Base-by-base conservation (phyloP, 805 yeast species). In the Wickerhamomyces sydowiorum region DNA sequence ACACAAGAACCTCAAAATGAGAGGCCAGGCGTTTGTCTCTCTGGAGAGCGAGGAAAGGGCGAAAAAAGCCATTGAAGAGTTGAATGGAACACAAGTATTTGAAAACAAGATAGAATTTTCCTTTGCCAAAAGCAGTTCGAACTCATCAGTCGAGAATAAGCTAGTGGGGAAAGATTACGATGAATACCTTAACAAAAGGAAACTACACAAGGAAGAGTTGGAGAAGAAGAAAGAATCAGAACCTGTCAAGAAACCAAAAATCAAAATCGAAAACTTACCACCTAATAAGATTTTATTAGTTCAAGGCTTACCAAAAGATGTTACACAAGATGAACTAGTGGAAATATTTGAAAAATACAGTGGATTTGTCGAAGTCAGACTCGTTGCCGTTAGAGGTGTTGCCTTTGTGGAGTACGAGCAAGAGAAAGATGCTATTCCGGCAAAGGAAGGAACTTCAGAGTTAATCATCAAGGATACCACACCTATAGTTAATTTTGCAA, bases 21-120 rank as follows among this genome's bases (percentile, higher is more conserved):
- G 82, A 43, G 96, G 96, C 2, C 96, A 87, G 59, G 96, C 95
- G 1, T 87, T 86, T 58, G 70, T 87, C 6, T 76, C 86, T 0
- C 76, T 80, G 40, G 68, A 63, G 4, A 54, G 59, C 17, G 51
- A 53, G 1, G 65, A 65, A 3, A 60, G 64, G 5, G 80, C 89
- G 1, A 43, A 56, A 4, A 52, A 54, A 13, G 61, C 61, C 1
- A 27, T 54, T 14, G 34, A 45, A 6, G 44, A 40, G 9, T 32
- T 56, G 10, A 27, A 56, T 33, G 59, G 59, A 3, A 19, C 24
- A 3, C 41, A 27, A n/a, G 19, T 56, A 7, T 56, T 54, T 30
- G 45, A 51, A 19, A 42, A 53, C 41, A 48, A 48, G 15, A 37
- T 56, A 21, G 51, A 49, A 20, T 43, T 55, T 0, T 40, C 48